Percentiles rank a stretch among this genome's conserved stretches.
These are phyloP conservation scores for Alectoria sarmentosa DNA, from an alignment of 495 filamentous ascomycete species.

Conservation along the genomic window DNA sequence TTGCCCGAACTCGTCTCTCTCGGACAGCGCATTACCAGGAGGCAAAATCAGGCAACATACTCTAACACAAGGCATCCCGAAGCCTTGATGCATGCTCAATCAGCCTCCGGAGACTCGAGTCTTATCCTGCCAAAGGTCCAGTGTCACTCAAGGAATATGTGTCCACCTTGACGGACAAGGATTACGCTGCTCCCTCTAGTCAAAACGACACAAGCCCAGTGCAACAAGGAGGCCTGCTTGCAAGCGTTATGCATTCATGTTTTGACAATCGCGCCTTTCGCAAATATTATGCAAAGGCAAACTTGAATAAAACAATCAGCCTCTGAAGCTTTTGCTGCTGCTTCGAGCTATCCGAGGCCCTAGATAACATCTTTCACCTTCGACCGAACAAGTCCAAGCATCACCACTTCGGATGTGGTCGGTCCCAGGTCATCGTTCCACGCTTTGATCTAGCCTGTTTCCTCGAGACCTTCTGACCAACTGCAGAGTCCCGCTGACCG, in stretches of 20 bases:
- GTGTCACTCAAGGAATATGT: background rate
- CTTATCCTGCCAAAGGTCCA: background rate
- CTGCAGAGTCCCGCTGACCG: conserved; percentile 1
- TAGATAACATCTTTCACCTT: background rate
- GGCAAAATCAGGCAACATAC: background rate
- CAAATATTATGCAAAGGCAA: background rate
- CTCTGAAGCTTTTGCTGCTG: background rate
- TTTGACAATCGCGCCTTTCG: background rate
- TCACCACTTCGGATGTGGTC: background rate
- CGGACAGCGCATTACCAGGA: background rate
- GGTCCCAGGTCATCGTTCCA: background rate
- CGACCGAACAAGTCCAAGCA: background rate
- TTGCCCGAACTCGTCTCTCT: background rate
- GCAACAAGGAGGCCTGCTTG: background rate
- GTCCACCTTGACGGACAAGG: background rate
- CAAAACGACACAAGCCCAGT: background rate
- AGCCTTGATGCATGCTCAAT: background rate
- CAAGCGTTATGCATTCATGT: background rate
- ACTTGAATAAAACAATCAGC: background rate
- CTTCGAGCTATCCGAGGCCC: background rate
- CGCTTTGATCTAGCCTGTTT: background rate
- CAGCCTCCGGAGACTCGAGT: background rate
- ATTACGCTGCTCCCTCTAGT: background rate
- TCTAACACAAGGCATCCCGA: background rate
- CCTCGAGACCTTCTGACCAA: background rate